Conservation (phyloP, 2,329 filamentous ascomycete species). For the Hymenoscyphus salicellus region DNA sequence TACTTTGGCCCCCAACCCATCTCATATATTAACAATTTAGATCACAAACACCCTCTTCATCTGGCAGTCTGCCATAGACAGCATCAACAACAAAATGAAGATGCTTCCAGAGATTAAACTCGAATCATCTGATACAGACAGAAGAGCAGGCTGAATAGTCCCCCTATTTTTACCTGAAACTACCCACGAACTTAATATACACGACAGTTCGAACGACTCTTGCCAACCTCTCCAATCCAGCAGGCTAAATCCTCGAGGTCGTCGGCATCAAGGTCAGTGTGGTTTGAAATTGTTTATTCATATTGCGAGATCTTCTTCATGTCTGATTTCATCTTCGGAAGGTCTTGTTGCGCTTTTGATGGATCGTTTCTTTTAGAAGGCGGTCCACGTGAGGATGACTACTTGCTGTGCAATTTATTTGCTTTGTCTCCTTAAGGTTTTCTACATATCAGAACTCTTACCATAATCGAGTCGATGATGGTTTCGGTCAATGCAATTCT, state of each 20-base stretch:
- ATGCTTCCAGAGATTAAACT: background rate
- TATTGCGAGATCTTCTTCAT: background rate
- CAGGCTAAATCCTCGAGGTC: background rate
- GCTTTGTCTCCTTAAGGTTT: background rate
- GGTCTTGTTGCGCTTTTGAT: conserved; percentile 5
- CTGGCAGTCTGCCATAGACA: background rate
- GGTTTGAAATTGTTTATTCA: background rate
- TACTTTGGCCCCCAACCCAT: background rate
- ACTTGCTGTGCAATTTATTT: background rate
- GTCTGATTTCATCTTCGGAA: conserved; percentile 4
- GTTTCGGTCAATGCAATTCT: background rate
- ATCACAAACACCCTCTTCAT: background rate
- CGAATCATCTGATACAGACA: background rate
- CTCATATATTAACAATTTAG: background rate
- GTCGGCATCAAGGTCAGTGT: background rate
- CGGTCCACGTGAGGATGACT: conserved; percentile 3
- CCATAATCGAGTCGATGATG: background rate
- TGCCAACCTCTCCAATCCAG: background rate
- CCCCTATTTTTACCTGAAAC: background rate
- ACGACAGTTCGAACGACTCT: background rate
- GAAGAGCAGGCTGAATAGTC: background rate
- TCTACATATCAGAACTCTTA: conserved; percentile 2
- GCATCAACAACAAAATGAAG: background rate
- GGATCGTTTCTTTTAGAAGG: background rate
- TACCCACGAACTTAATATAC: too few relatives aligned